phyloP scores from a whole-genome alignment of 495 filamentous ascomycete species.

The Talaromyces stipitatus region DNA sequence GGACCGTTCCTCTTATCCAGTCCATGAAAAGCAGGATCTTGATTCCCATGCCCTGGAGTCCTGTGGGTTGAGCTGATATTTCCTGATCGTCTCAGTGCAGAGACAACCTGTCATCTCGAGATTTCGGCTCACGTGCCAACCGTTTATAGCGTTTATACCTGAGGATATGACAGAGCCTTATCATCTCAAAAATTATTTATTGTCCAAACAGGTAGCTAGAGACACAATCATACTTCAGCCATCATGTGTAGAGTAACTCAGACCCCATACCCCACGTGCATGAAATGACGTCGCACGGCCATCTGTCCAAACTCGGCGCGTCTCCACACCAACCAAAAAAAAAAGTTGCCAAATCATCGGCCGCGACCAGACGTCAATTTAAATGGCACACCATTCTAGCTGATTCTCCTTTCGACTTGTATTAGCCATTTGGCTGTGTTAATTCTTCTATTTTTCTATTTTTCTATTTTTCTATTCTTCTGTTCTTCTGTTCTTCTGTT shows the following conservation, averaged over 20 bases:
- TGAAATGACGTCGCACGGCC: neutral
- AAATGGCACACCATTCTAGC: neutral
- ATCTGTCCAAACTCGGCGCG: neutral
- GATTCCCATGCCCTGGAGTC: constrained; percentile 93
- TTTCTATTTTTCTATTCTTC: constrained; percentile 9
- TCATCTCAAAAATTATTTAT: neutral
- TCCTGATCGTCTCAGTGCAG: neutral
- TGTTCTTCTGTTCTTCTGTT: neutral
- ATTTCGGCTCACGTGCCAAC: too few species aligned
- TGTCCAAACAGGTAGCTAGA: neutral
- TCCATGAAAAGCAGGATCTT: constrained; percentile 90
- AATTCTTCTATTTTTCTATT: neutral
- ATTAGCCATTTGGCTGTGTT: neutral
- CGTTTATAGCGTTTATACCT: neutral
- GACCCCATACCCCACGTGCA: neutral
- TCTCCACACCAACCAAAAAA: neutral
- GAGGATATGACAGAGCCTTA: neutral
- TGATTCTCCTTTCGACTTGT: neutral
- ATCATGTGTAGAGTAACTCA: too few species aligned
- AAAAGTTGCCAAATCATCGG: constrained; percentile 2
- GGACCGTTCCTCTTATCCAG: constrained; percentile 95
- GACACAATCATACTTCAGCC: neutral
- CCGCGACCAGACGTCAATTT: neutral
- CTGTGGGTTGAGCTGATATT: constrained; percentile 54
- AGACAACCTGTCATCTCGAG: neutral